Evolutionary conservation across 192 early-diverging fungal species (phyloP).

Genomic region (Coemansia sp.): DNA sequence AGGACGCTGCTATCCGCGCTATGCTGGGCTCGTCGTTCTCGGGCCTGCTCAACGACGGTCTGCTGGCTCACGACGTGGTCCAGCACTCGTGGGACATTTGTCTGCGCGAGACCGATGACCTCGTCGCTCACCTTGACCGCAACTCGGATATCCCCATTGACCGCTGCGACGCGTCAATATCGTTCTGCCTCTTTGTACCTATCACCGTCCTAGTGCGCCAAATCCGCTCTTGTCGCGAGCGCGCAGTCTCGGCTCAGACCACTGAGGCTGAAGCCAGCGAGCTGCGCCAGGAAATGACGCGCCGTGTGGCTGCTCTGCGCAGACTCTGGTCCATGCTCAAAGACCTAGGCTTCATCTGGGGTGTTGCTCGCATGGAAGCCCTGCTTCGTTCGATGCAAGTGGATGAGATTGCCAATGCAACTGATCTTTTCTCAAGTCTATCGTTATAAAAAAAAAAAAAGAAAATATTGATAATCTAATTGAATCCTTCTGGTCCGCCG

Average conservation of each 20-base stretch:
- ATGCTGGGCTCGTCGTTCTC: slow-evolving; percentile 36
- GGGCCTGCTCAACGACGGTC: slow-evolving; percentile 44
- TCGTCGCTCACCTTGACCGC: slow-evolving; percentile 36
- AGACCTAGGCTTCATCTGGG: slow-evolving; percentile 43
- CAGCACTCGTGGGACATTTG: slow-evolving; percentile 45
- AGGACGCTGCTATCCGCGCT: slow-evolving; percentile 37
- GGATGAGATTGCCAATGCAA: slow-evolving; percentile 45
- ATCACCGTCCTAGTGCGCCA: slow-evolving; percentile 48
- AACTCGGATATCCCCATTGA: slow-evolving; percentile 50
- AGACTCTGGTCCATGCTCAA: slow-evolving; percentile 47
- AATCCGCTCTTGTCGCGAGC: slow-evolving; percentile 29
- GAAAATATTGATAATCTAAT: slow-evolving; percentile 4
- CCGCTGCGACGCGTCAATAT: slow-evolving; percentile 37
- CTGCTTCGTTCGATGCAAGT: slow-evolving; percentile 47
- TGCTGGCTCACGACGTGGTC: slow-evolving; percentile 39
- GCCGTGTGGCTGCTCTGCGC: slow-evolving; percentile 18
- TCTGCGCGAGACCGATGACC: slow-evolving; percentile 24
- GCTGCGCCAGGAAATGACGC: slow-evolving; percentile 11
- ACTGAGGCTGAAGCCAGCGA: background rate
- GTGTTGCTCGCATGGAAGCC: slow-evolving; percentile 35
- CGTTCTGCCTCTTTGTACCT: slow-evolving; percentile 40
- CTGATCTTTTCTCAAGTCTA: slow-evolving; percentile 29
- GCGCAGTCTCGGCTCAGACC: background rate
- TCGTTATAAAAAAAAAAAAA: slow-evolving; percentile 16
- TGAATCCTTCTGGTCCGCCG: slow-evolving; percentile 53